Evolutionary conservation across 2,329 filamentous ascomycete genomes (phyloP).

Genomic region (Aspergillus spinulosporus): DNA sequence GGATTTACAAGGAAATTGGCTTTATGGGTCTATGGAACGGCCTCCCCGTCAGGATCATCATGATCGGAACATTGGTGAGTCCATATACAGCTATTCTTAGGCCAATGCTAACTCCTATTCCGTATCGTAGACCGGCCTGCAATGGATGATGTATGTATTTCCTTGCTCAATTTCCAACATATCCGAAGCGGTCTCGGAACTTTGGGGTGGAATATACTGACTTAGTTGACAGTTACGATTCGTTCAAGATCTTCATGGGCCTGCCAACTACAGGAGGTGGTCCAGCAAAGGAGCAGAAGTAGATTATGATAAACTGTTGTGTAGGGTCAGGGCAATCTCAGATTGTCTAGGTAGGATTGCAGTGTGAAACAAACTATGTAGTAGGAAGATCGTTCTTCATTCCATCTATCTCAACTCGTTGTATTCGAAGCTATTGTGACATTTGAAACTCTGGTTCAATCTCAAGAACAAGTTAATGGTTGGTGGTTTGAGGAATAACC

Average conservation of each 20-base stretch:
- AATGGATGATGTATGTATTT: slow-evolving; percentile 86
- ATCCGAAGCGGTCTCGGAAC: slow-evolving; percentile 1
- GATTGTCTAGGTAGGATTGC: background rate
- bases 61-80: slow-evolving; percentile 70
- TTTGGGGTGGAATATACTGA: slow-evolving; percentile 23
- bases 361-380: background rate
- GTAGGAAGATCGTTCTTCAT: background rate
- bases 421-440: background rate
- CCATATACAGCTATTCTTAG: background rate
- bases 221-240: slow-evolving; percentile 55
- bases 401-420: background rate
- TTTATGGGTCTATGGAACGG: slow-evolving; percentile 92
- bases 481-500: background rate
- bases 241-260: slow-evolving; percentile 88
- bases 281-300: slow-evolving; percentile 49
- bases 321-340: background rate
- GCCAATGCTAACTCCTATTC: slow-evolving; percentile 20
- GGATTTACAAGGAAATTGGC: slow-evolving; percentile 85
- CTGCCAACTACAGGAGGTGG: slow-evolving; percentile 77
- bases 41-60: slow-evolving; percentile 79
- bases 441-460: background rate
- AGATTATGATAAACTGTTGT: background rate
- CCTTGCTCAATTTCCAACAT: background rate
- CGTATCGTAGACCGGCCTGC: slow-evolving; percentile 65
- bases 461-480: background rate